Evolutionary conservation across 2,329 filamentous ascomycete genomes (phyloP).

Genomic region (Hymenoscyphus scutula): DNA sequence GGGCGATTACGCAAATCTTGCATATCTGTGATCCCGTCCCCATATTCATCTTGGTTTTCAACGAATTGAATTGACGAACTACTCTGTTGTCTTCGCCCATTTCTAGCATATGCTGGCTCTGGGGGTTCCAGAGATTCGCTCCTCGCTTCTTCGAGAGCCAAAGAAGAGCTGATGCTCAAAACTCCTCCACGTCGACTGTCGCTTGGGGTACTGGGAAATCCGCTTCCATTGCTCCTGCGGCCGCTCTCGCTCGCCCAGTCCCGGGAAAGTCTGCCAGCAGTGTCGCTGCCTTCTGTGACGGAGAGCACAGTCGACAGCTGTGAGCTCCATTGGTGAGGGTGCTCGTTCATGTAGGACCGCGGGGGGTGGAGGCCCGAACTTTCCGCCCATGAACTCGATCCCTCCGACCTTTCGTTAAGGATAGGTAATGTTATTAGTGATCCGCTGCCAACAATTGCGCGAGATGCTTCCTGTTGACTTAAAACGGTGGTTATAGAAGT

Average conservation of each 20-base stretch:
- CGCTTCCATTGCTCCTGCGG: conserved; percentile 45
- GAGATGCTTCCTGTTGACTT: conserved; percentile 34
- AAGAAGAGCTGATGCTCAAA: conserved; percentile 55
- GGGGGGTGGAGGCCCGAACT: conserved; percentile 32
- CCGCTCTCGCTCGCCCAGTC: conserved; percentile 42
- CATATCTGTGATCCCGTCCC: conserved; percentile 61
- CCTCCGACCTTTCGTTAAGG: conserved; percentile 20
- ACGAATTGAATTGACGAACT: conserved; percentile 45
- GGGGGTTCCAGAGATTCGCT: conserved; percentile 49
- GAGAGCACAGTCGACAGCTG: conserved; percentile 64
- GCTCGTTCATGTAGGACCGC: conserved; percentile 45
- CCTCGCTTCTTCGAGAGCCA: conserved; percentile 29
- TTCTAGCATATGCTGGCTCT: conserved; percentile 42
- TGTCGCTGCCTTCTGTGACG: conserved; percentile 54
- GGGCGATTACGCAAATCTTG: conserved; percentile 51
- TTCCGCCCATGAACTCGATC: conserved; percentile 38
- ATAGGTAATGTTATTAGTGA: conserved; percentile 32
- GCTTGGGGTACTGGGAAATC: conserved; percentile 45
- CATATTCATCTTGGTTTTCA: conserved; percentile 60
- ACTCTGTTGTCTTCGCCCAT: conserved; percentile 36
- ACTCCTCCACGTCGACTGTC: conserved; percentile 55
- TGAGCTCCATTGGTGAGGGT: conserved; percentile 60
- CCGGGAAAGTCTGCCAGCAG: conserved; percentile 40
- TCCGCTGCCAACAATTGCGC: conserved; percentile 31
- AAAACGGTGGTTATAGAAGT: conserved; percentile 56